Conservation (phyloP, 2,329 filamentous ascomycete species). For the Talaromyces sp. region DNA sequence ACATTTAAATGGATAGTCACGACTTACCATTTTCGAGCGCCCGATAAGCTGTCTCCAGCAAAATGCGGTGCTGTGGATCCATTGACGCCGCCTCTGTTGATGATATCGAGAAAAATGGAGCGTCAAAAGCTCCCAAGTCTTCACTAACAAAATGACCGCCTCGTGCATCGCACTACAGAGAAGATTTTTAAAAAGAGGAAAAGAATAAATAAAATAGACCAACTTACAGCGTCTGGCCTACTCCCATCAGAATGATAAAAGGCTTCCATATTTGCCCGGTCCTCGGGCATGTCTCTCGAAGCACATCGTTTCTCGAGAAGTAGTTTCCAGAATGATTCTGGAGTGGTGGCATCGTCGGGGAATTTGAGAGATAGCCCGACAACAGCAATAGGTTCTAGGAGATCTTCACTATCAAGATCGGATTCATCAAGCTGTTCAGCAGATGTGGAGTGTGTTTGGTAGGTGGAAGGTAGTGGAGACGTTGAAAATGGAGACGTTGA, state of each 20-base stretch:
- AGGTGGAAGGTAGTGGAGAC: no score
- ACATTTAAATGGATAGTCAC: constrained; percentile 15
- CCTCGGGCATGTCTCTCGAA: constrained; percentile 1
- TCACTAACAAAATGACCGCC: constrained; percentile 19
- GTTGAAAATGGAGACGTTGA: no score
- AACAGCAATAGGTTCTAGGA: constrained; percentile 7
- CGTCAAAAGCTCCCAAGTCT: constrained; percentile 21
- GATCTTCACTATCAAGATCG: no score
- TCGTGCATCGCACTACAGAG: neutral
- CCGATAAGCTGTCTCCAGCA: constrained; percentile 16
- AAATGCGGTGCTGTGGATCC: constrained; percentile 13
- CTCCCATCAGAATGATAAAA: neutral
- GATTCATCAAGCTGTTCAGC: no score
- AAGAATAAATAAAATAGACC: neutral
- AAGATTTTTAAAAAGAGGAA: neutral
- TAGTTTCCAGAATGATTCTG: constrained; percentile 12
- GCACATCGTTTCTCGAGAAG: constrained; percentile 10
- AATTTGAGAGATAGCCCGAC: constrained; percentile 13
- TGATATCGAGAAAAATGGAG: constrained; percentile 21
- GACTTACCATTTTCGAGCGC: constrained; percentile 30
- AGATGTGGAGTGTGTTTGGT: no score
- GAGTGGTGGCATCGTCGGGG: constrained; percentile 9
- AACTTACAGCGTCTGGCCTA: neutral
- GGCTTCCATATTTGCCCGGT: neutral
- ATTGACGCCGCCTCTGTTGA: constrained; percentile 8